Conservation (phyloP, 1,139 yeast genomes). For the Sugiyamaella xylanicola region DNA sequence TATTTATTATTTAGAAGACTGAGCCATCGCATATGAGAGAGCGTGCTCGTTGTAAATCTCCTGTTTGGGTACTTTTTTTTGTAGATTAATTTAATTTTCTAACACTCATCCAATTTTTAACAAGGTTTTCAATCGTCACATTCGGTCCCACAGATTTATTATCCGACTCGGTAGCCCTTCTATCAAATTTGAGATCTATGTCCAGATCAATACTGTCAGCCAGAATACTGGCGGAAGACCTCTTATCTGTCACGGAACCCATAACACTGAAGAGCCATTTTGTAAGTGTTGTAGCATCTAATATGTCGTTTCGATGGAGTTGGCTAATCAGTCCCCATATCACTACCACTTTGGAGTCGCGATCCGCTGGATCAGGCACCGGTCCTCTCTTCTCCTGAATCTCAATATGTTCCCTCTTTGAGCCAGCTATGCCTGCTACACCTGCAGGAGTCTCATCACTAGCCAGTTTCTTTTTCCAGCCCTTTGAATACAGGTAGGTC, state of each 20-base stretch:
- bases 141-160: slow-evolving; percentile 1
- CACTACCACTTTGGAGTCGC: slow-evolving; percentile 2
- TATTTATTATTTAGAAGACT: no score
- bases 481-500: slow-evolving; percentile 15
- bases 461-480: slow-evolving; percentile 2
- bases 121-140: slow-evolving; percentile 5
- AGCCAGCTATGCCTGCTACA: not conserved
- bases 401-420: no score
- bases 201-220: slow-evolving; percentile 16
- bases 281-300: slow-evolving; percentile 13
- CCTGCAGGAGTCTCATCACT: not conserved
- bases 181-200: not conserved
- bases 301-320: slow-evolving; percentile 12
- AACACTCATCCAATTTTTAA: slow-evolving; percentile 15
- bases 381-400: no score
- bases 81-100: slow-evolving; percentile 3
- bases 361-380: not conserved
- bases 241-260: slow-evolving; percentile 4
- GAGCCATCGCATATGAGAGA: no score
- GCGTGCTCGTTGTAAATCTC: no score
- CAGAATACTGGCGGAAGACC: not conserved
- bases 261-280: slow-evolving; percentile 18
- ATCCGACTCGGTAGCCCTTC: slow-evolving; percentile 13
- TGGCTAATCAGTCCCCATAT: slow-evolving; percentile 22
- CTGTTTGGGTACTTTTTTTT: not conserved